These are phyloP conservation scores for Agaricus subrufescens DNA, from an alignment of 768 basidiomycete species.

Conservation along the genomic window DNA sequence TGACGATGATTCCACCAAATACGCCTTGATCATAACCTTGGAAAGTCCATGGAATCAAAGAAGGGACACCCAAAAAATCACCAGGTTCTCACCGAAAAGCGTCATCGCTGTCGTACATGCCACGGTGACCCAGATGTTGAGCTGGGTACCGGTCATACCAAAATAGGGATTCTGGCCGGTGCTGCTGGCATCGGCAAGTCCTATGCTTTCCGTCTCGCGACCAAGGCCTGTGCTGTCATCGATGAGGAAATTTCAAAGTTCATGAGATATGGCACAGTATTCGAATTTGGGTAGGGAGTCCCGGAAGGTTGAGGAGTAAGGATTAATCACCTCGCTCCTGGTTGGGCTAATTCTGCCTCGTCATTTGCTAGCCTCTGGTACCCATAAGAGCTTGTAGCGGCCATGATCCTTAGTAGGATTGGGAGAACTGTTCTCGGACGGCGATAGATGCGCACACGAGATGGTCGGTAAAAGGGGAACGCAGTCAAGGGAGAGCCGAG, in stretches of 20 bases:
- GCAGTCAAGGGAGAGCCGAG: too few species aligned
- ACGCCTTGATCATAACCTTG: slow-evolving; percentile 50
- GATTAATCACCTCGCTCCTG: slow-evolving; percentile 5
- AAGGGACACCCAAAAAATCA: neutral
- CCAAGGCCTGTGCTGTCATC: neutral
- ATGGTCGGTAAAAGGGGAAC: too few species aligned
- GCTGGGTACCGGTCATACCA: slow-evolving; percentile 37
- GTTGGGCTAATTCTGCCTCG: slow-evolving; percentile 3
- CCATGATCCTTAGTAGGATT: neutral
- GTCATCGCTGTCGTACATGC: slow-evolving; percentile 50
- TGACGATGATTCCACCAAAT: slow-evolving; percentile 48
- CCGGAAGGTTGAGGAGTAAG: neutral
- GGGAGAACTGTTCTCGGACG: too few species aligned
- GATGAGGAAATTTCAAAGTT: slow-evolving; percentile 1
- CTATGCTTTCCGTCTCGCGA: neutral
- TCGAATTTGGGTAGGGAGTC: neutral
- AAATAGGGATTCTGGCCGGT: slow-evolving; percentile 28
- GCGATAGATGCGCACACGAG: too few species aligned
- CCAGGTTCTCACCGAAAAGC: slow-evolving; percentile 33
- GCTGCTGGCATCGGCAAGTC: neutral
- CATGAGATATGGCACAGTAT: slow-evolving; percentile 1
- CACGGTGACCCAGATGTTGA: slow-evolving; percentile 44
- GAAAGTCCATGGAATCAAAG: neutral
- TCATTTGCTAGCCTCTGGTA: slow-evolving; percentile 5
- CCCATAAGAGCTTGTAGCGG: slow-evolving; percentile 6